Evolutionary conservation across 768 basidiomycete species (phyloP).

Genomic region (Cystobasidium ongulense): DNA sequence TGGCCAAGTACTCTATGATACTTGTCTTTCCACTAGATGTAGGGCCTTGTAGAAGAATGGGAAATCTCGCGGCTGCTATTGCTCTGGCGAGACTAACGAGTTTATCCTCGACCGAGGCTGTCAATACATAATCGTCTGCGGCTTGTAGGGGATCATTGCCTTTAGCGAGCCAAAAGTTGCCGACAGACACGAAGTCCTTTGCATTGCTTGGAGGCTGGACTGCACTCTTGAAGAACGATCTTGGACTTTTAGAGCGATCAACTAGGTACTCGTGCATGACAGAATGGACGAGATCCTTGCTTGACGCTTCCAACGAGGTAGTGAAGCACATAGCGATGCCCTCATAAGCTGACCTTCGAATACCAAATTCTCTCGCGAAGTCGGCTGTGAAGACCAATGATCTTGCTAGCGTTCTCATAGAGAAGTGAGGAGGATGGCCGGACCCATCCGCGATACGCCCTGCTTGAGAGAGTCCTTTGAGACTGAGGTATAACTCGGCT

Average conservation of each 20-base stretch:
- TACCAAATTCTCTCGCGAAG: slow-evolving; percentile 63
- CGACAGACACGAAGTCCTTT: slow-evolving; percentile 49
- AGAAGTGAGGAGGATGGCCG: slow-evolving; percentile 87
- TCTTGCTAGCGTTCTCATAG: slow-evolving; percentile 88
- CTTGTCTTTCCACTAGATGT: slow-evolving; percentile 97
- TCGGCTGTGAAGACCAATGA: slow-evolving; percentile 84
- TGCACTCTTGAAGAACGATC: slow-evolving; percentile 56
- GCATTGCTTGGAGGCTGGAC: slow-evolving; percentile 46
- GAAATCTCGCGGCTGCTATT: slow-evolving; percentile 76
- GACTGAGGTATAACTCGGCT: slow-evolving; percentile 76
- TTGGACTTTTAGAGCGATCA: slow-evolving; percentile 66
- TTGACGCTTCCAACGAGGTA: slow-evolving; percentile 74
- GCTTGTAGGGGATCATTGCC: slow-evolving; percentile 61
- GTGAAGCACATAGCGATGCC: slow-evolving; percentile 97
- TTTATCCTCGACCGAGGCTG: slow-evolving; percentile 87
- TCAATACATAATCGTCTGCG: slow-evolving; percentile 73
- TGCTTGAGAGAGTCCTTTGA: slow-evolving; percentile 64
- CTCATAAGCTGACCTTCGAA: slow-evolving; percentile 86
- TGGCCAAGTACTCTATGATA: slow-evolving; percentile 88
- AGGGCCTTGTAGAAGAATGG: slow-evolving; percentile 93
- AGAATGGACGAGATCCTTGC: slow-evolving; percentile 58
- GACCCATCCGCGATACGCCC: slow-evolving; percentile 84
- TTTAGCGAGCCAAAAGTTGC: slow-evolving; percentile 79
- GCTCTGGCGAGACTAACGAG: slow-evolving; percentile 90
- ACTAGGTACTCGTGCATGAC: slow-evolving; percentile 73